Conservation (phyloP, 75 land plant genomes). For the Selaginella tamariscina region DNA sequence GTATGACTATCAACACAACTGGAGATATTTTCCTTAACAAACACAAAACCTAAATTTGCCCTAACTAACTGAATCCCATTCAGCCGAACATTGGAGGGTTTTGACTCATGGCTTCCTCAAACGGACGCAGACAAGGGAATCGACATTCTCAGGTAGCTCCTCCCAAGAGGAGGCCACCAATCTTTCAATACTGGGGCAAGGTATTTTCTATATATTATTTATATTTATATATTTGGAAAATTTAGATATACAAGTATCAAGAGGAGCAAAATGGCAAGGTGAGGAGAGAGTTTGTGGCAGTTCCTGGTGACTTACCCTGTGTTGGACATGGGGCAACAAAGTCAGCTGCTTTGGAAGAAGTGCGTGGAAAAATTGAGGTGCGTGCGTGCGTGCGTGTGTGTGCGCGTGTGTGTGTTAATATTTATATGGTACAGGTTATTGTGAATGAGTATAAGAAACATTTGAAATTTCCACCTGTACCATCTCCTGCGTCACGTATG, state of each 20-base stretch:
- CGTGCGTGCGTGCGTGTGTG: no score
- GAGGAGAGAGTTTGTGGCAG: neutral
- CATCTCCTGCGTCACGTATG: neutral
- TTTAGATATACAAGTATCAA: neutral
- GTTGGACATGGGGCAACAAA: neutral
- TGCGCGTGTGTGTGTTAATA: no score
- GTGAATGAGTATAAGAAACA: neutral
- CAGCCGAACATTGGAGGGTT: no score
- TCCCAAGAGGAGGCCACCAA: neutral
- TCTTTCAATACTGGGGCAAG: neutral
- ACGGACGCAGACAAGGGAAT: neutral
- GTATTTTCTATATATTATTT: neutral
- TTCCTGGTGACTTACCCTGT: neutral
- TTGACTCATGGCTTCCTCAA: neutral
- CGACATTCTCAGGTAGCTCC: neutral
- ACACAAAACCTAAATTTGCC: no score
- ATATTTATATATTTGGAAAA: neutral
- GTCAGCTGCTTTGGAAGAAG: neutral
- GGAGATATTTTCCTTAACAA: no score
- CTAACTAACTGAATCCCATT: no score
- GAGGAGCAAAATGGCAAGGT: neutral
- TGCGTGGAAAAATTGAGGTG: neutral
- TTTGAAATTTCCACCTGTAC: neutral
- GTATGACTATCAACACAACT: no score
- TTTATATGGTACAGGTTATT: no score